These are phyloP conservation scores for Pezicula carpinea DNA, from an alignment of 2,329 filamentous ascomycete species.

Conservation along the genomic window DNA sequence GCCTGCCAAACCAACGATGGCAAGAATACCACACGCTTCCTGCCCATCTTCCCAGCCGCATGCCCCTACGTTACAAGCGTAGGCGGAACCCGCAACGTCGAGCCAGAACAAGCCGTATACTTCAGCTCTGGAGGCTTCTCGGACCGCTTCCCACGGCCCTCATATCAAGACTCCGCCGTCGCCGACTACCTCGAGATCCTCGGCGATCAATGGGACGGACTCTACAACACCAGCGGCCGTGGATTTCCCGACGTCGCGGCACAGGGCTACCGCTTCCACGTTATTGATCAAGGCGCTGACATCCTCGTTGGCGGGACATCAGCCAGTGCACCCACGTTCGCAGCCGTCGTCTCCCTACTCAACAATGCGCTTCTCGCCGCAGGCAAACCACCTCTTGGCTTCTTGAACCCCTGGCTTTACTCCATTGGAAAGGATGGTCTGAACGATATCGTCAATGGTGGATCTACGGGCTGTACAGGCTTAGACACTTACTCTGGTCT, in stretches of 20 bases:
- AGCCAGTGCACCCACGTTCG: slow-evolving; percentile 45
- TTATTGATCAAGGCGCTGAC: slow-evolving; percentile 9
- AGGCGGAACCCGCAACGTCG: slow-evolving; percentile 50
- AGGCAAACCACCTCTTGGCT: slow-evolving; percentile 44
- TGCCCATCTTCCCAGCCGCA: slow-evolving; percentile 59
- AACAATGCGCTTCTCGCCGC: slow-evolving; percentile 54
- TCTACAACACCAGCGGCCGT: slow-evolving; percentile 45
- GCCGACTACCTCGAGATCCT: slow-evolving; percentile 37
- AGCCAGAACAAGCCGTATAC: slow-evolving; percentile 39
- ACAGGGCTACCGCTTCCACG: slow-evolving; percentile 51
- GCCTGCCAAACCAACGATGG: slow-evolving; percentile 57
- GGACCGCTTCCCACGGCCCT: slow-evolving; percentile 42
- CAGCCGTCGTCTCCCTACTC: slow-evolving; percentile 53
- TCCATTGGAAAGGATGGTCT: slow-evolving; percentile 39
- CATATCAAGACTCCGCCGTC: slow-evolving; percentile 42
- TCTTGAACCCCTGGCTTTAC: slow-evolving; percentile 59
- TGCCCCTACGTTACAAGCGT: slow-evolving; percentile 67
- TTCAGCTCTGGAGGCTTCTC: slow-evolving; percentile 46
- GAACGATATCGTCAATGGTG: slow-evolving; percentile 39
- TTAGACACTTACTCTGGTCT: slow-evolving; percentile 15
- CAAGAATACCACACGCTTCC: slow-evolving; percentile 47
- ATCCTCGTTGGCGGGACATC: slow-evolving; percentile 37
- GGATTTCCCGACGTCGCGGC: slow-evolving; percentile 51
- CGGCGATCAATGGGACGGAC: slow-evolving; percentile 36
- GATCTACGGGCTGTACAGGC: slow-evolving; percentile 33